Conservation (phyloP, 306 rosid species). For the Casuarina cunninghamiana region DNA sequence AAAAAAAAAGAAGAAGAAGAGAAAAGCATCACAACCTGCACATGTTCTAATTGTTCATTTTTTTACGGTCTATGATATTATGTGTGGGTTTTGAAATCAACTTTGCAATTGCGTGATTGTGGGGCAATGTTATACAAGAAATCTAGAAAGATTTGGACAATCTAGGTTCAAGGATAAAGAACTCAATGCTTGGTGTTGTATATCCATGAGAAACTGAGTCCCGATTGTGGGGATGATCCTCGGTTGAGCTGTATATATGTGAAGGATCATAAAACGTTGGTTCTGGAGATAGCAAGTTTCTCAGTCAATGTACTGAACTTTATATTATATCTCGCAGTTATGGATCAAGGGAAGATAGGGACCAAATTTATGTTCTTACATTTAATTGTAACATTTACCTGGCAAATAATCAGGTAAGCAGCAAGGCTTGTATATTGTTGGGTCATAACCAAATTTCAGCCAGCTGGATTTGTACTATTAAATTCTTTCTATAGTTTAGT, state of each 20-base stretch:
- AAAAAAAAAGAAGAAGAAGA: no score
- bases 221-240: background rate
- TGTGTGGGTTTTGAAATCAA: background rate
- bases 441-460: no score
- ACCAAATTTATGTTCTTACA: background rate
- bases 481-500: no score
- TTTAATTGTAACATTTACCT: background rate
- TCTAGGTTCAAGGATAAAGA: no score
- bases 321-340: background rate
- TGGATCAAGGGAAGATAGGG: background rate
- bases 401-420: background rate
- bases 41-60: background rate
- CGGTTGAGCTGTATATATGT: background rate
- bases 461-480: no score
- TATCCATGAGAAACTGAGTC: background rate
- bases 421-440: no score
- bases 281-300: no score
- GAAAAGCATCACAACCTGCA: background rate
- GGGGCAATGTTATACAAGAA: no score
- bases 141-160: no score
- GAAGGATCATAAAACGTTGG: background rate
- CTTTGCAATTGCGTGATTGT: background rate
- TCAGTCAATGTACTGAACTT: no score
- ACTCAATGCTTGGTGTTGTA: background rate
- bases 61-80: background rate